These are phyloP conservation scores for Hypoxylon lenormandii DNA, from an alignment of 495 filamentous ascomycete species.

Conservation along the genomic window DNA sequence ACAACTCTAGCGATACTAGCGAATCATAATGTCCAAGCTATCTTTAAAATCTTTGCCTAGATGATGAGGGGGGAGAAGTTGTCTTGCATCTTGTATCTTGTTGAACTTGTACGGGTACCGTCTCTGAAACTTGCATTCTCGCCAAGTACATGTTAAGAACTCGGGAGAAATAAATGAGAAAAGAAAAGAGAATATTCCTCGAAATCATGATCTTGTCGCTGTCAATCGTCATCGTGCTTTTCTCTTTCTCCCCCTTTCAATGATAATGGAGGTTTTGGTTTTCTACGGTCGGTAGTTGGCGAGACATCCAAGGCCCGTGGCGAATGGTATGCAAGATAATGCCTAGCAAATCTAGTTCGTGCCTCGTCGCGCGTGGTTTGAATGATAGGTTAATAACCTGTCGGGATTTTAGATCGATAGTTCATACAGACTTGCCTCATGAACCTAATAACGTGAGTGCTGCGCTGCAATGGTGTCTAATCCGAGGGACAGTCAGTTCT, in stretches of 20 bases:
- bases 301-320: conserved; percentile 15
- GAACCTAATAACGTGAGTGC: conserved; percentile 26
- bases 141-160: conserved; percentile 36
- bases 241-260: not conserved
- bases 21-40: conserved; percentile 25
- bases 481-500: conserved; percentile 24
- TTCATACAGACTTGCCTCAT: conserved; percentile 13
- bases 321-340: conserved; percentile 32
- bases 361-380: conserved; percentile 34
- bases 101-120: not conserved
- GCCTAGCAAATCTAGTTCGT: conserved; percentile 40
- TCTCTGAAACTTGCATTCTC: conserved; percentile 31
- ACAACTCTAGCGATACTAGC: conserved; percentile 16
- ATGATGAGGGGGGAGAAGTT: conserved; percentile 19
- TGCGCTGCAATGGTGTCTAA: conserved; percentile 44
- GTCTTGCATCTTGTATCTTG: conserved; percentile 12
- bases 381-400: conserved; percentile 44
- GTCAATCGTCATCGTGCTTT: conserved; percentile 26
- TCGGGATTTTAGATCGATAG: conserved; percentile 33
- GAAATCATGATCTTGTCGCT: conserved; percentile 25
- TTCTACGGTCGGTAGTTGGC: conserved; percentile 37
- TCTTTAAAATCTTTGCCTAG: conserved; percentile 14
- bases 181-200: conserved; percentile 13
- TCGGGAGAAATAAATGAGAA: conserved; percentile 1
- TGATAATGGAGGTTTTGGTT: conserved; percentile 1